phyloP scores from a whole-genome alignment of 805 yeast species.

The Suhomyces kilbournensis region DNA sequence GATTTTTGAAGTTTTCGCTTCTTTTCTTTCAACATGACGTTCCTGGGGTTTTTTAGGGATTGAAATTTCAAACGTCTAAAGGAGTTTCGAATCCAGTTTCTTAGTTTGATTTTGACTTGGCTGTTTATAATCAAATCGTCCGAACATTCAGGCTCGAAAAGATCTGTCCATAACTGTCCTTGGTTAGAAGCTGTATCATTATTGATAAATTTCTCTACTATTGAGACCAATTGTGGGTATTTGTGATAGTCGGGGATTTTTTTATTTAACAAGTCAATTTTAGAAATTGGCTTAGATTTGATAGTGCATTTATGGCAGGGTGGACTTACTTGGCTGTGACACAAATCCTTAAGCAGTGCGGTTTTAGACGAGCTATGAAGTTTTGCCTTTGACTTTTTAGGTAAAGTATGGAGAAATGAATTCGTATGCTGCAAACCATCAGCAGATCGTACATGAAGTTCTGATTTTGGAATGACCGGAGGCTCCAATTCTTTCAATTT shows the following conservation, averaged over 20 bases:
- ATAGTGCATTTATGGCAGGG: neutral
- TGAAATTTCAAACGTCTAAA: slow-evolving; percentile 31
- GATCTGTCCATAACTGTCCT: slow-evolving; percentile 38
- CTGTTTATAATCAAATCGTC: slow-evolving; percentile 33
- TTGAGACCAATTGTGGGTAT: slow-evolving; percentile 9
- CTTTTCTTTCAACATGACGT: slow-evolving; percentile 24
- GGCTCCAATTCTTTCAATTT: slow-evolving; percentile 32
- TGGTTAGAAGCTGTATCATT: neutral
- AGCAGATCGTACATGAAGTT: slow-evolving; percentile 29
- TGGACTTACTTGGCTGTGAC: neutral
- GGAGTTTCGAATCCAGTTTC: slow-evolving; percentile 40
- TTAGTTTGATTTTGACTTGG: slow-evolving; percentile 20
- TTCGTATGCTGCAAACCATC: neutral
- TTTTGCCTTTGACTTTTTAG: neutral
- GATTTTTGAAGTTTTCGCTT: slow-evolving; percentile 17
- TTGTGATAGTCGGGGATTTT: slow-evolving; percentile 11
- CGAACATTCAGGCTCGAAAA: slow-evolving; percentile 39
- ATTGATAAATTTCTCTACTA: slow-evolving; percentile 10
- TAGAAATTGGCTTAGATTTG: neutral
- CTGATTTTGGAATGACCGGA: slow-evolving; percentile 23
- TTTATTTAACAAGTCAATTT: neutral
- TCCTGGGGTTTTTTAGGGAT: slow-evolving; percentile 32
- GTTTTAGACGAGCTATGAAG: neutral
- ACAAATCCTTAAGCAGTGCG: neutral
- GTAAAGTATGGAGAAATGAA: neutral